These are phyloP conservation scores for Amanita subjunquillea DNA, from an alignment of 768 basidiomycete species.

Conservation along the genomic window DNA sequence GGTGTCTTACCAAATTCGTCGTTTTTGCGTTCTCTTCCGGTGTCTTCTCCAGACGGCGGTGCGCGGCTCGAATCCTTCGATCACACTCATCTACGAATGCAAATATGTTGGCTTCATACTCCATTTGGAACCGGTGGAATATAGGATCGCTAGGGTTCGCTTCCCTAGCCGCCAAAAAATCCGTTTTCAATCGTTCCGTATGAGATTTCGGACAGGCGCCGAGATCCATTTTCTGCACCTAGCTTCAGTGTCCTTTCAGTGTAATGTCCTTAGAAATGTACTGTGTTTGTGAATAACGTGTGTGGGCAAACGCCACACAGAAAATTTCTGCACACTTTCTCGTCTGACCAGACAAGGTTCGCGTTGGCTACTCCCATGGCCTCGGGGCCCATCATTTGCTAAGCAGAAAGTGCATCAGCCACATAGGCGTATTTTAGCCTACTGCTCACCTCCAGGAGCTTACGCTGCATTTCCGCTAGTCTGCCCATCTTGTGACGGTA, in stretches of 20 bases:
- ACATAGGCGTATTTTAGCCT: neutral
- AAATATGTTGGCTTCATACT: slow-evolving; percentile 94
- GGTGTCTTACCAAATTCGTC: slow-evolving; percentile 69
- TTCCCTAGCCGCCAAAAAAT: slow-evolving; percentile 75
- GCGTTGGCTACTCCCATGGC: slow-evolving; percentile 95
- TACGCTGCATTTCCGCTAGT: slow-evolving; percentile 95
- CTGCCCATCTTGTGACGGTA: slow-evolving; percentile 64
- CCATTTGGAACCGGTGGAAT: slow-evolving; percentile 82
- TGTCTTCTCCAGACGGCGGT: slow-evolving; percentile 95
- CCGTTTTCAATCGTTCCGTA: slow-evolving; percentile 86
- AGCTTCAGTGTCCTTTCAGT: slow-evolving; percentile 1
- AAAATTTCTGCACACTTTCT: slow-evolving; percentile 98
- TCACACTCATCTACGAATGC: slow-evolving; percentile 98
- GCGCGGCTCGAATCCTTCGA: slow-evolving; percentile 86
- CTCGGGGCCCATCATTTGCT: slow-evolving; percentile 99
- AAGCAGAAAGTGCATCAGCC: slow-evolving; percentile 16
- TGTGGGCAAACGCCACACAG: slow-evolving; percentile 98
- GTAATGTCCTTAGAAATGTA: slow-evolving; percentile 27
- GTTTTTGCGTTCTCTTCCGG: slow-evolving; percentile 99
- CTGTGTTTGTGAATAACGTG: slow-evolving; percentile 95
- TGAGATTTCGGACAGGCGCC: slow-evolving; percentile 97
- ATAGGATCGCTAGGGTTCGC: slow-evolving; percentile 70
- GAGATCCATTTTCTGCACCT: slow-evolving; percentile 94
- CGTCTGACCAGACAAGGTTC: slow-evolving; percentile 89
- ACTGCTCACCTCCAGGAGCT: slow-evolving; percentile 51